Conservation (phyloP, 192 early-diverging fungal genomes). For the Rhizophagus prolifer region DNA sequence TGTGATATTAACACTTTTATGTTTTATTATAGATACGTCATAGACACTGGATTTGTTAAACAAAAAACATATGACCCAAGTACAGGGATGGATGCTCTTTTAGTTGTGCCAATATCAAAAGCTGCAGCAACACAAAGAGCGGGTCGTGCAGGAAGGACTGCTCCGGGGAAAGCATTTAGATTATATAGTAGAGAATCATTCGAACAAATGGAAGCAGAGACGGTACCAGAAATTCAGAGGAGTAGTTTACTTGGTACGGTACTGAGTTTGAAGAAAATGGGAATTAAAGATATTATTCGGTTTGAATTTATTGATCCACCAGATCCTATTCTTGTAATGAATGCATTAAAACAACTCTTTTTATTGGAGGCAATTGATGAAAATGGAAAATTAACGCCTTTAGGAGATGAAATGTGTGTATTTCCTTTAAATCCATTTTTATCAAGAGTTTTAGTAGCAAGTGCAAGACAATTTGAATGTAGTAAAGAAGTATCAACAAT, state of each 20-base stretch:
- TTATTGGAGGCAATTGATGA: conserved; percentile 87
- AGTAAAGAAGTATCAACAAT: conserved; percentile 87
- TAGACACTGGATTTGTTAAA: conserved; percentile 93
- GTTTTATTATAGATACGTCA: conserved; percentile 77
- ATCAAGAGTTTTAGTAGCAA: conserved; percentile 81
- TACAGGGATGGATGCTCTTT: conserved; percentile 90
- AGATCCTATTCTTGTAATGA: conserved; percentile 73
- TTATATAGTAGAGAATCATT: conserved; percentile 85
- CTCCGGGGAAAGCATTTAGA: conserved; percentile 85
- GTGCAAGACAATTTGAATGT: conserved; percentile 76
- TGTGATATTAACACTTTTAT: conserved; percentile 57
- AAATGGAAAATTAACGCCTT: conserved; percentile 74
- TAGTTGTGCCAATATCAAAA: conserved; percentile 88
- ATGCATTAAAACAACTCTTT: conserved; percentile 86
- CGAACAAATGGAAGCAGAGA: conserved; percentile 81
- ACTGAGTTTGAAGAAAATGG: conserved; percentile 84
- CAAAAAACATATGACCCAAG: conserved; percentile 93
- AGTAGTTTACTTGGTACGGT: conserved; percentile 89
- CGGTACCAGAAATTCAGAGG: conserved; percentile 95
- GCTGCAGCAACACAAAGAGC: conserved; percentile 92
- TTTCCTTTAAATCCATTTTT: conserved; percentile 91
- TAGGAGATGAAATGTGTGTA: conserved; percentile 86
- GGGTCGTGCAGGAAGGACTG: conserved; percentile 93
- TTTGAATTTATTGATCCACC: conserved; percentile 98
- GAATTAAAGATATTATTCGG: conserved; percentile 82